These are phyloP conservation scores for Artemisia argyi DNA, from an alignment of 129 eudicot species.

Conservation along the genomic window DNA sequence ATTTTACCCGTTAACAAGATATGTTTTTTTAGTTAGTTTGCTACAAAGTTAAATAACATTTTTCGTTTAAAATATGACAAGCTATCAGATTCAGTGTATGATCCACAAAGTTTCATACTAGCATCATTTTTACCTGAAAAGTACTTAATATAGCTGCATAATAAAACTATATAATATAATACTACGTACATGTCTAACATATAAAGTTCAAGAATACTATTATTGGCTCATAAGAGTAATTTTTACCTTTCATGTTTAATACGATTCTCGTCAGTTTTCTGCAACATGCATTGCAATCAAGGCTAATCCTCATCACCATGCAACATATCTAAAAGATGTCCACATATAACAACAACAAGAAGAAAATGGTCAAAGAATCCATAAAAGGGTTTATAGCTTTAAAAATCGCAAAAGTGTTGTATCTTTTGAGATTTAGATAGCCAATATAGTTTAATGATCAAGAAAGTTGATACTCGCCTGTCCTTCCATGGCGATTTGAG, in stretches of 20 bases:
- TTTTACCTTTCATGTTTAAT: constrained; percentile 76
- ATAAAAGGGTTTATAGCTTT: neutral
- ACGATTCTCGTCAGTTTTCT: constrained; percentile 74
- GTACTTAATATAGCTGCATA: too few species aligned
- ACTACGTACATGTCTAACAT: too few species aligned
- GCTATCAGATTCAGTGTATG: too few species aligned
- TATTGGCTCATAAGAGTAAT: neutral
- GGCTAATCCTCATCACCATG: constrained; percentile 84
- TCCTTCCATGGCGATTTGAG: constrained; percentile 39
- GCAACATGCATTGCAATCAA: constrained; percentile 83
- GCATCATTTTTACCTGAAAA: too few species aligned
- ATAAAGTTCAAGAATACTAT: neutral
- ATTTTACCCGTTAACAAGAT: too few species aligned
- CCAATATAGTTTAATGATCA: neutral
- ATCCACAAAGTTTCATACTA: too few species aligned
- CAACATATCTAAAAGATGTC: constrained; percentile 46
- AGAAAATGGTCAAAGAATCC: neutral
- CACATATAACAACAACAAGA: neutral
- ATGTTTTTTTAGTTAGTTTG: too few species aligned
- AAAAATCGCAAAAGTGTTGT: neutral
- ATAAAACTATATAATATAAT: too few species aligned
- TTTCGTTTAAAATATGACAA: too few species aligned
- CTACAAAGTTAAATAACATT: too few species aligned
- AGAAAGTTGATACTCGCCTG: constrained; percentile 40
- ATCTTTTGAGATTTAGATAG: neutral